These are phyloP conservation scores for Hypoxylon perforatum DNA, from an alignment of 495 filamentous ascomycete species.

Conservation along the genomic window DNA sequence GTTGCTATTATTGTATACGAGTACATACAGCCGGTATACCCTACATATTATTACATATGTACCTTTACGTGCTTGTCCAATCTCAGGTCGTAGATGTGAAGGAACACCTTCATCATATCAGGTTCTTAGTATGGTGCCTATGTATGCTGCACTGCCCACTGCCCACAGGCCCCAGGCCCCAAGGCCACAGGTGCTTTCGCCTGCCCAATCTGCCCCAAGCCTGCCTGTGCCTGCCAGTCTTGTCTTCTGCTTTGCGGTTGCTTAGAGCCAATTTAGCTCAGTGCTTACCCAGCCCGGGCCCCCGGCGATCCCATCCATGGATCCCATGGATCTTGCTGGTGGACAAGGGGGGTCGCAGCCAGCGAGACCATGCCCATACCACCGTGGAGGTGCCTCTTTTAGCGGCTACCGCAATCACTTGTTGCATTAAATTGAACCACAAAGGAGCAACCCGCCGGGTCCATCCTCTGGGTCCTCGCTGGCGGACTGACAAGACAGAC, in stretches of 20 bases:
- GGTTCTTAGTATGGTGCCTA: no score
- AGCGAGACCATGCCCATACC: neutral
- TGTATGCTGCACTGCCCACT: slow-evolving; percentile 7
- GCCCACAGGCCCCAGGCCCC: no score
- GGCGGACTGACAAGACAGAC: no score
- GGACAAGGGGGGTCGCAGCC: slow-evolving; percentile 26
- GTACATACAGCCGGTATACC: slow-evolving; percentile 6
- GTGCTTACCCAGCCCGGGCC: slow-evolving; percentile 24
- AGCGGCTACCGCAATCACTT: slow-evolving; percentile 45
- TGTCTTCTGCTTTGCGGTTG: neutral
- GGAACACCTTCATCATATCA: slow-evolving; percentile 17
- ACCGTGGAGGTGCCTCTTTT: slow-evolving; percentile 17
- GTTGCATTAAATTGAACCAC: slow-evolving; percentile 43
- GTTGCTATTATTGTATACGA: slow-evolving; percentile 38
- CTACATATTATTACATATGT: slow-evolving; percentile 1
- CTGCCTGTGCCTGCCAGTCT: no score
- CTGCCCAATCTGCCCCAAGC: neutral
- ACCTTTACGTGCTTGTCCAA: slow-evolving; percentile 11
- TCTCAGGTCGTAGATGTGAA: slow-evolving; percentile 10
- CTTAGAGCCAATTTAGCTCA: neutral
- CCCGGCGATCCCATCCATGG: slow-evolving; percentile 21
- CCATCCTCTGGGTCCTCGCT: neutral
- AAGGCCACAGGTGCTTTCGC: slow-evolving; percentile 1
- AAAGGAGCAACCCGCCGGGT: slow-evolving; percentile 40
- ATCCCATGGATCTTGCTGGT: slow-evolving; percentile 24